These are phyloP conservation scores for Thermoascus crustaceus DNA, from an alignment of 2,329 filamentous ascomycete species.

Conservation along the genomic window DNA sequence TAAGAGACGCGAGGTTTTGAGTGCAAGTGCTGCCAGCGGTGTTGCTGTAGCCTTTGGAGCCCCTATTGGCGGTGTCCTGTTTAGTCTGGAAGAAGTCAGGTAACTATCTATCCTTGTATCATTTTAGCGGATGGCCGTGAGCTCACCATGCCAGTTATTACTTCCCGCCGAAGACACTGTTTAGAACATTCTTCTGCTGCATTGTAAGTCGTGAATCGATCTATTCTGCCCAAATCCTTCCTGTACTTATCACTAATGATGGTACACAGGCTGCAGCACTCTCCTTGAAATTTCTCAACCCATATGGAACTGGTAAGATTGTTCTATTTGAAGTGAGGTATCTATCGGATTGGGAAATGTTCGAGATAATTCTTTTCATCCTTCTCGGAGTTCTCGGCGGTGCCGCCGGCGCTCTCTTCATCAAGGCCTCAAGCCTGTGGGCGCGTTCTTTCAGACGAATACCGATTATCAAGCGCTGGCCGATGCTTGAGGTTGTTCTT, in stretches of 20 bases:
- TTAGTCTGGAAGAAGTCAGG: conserved; percentile 85
- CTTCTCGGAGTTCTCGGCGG: conserved; percentile 81
- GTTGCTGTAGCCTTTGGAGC: conserved; percentile 93
- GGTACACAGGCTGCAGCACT: conserved; percentile 60
- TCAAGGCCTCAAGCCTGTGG: conserved; percentile 90
- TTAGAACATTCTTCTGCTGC: conserved; percentile 96
- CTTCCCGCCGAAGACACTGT: conserved; percentile 93
- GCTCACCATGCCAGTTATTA: conserved; percentile 58
- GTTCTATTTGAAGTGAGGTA: conserved; percentile 95
- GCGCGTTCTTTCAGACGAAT: conserved; percentile 81
- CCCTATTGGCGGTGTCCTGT: conserved; percentile 80
- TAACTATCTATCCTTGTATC: conserved; percentile 10
- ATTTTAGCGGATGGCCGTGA: conserved; percentile 4
- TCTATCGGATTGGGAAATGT: conserved; percentile 82
- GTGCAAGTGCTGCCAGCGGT: conserved; percentile 81
- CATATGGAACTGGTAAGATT: conserved; percentile 92
- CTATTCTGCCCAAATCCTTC: background rate
- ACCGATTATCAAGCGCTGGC: conserved; percentile 68
- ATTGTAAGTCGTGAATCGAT: conserved; percentile 50
- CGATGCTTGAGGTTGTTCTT: conserved; percentile 77
- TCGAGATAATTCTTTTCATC: conserved; percentile 79
- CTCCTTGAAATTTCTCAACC: conserved; percentile 89
- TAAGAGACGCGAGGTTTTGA: conserved; percentile 88
- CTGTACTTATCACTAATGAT: conserved; percentile 13
- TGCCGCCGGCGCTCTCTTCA: conserved; percentile 79